Base-by-base conservation (phyloP, 163 green algal species). In the Chlamydomonas reinhardtii region DNA sequence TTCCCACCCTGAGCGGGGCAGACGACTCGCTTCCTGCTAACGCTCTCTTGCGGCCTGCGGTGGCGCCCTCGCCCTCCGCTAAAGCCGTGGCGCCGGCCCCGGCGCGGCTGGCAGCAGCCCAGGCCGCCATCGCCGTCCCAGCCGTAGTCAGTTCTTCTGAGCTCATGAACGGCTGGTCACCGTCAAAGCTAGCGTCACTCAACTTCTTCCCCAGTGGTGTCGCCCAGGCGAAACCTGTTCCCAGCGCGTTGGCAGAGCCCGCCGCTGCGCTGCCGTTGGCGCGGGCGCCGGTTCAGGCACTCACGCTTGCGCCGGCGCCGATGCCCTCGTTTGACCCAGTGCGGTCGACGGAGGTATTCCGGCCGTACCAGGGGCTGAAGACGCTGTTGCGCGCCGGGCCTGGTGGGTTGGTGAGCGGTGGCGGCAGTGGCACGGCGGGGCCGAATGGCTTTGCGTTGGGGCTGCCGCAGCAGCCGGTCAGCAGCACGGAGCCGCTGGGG, bases 121-220 rank as follows among this genome's bases (percentile, higher is more conserved):
- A 54, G 25, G 8, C 34, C 24, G 39, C 35, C 2, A 1, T 56
- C 29, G 24, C 39, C 11, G 27, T 37, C 27, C 24, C 25, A 11
- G 20, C 43, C 73, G 25, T 9, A 54, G 48, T 54, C 35, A 68
- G 19, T 24, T 31, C 52, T 8, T 12, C 15, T 54, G 79, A 86
- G 35, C 56, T 76, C 12, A 62, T 80, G 56, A 80, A 35, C 9
- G 71, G 37, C 25, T 86, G 80, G 80, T 86, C 80, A 4, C 80
- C 80, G 1, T 80, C 80, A 29, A 86, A 86, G 56, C 71, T 80
- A 8, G 80, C 80, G 24, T 86, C 80, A 27, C 37, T 86, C 6
- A 72, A 80, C 19, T 86, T 80, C 71, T 86, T 86, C 56, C n/a
- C 80, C n/a, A 80, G 34, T 27, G 78, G 78, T n/a, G 48, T n/a